Evolutionary conservation across 2,329 filamentous ascomycete species (phyloP).

Genomic region (Fusarium transvaalense): DNA sequence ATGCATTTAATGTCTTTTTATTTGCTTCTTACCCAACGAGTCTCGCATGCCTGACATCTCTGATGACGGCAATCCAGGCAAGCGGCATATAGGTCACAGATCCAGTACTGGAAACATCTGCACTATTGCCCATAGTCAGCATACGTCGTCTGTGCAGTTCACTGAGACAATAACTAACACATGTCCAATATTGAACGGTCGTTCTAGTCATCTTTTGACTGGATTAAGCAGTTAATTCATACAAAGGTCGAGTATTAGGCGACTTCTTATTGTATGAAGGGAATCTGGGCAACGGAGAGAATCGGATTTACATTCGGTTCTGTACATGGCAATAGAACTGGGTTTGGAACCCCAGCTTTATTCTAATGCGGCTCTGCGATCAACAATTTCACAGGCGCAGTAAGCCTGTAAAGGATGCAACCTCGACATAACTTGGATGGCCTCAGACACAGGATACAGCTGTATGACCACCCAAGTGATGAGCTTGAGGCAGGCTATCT

Average conservation of each 20-base stretch:
- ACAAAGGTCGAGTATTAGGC: background rate
- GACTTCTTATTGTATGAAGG: background rate
- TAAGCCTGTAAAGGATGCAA: slow-evolving; percentile 2
- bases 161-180: background rate
- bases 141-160: background rate
- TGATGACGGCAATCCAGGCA: too few species aligned
- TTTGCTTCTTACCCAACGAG: background rate
- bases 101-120: background rate
- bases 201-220: background rate
- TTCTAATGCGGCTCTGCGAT: slow-evolving; percentile 23
- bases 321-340: background rate
- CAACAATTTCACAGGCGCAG: background rate
- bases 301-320: background rate
- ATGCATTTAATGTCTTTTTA: too few species aligned
- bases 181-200: slow-evolving; percentile 7
- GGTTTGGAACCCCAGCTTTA: slow-evolving; percentile 8
- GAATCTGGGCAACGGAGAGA: background rate
- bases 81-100: too few species aligned
- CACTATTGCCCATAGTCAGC: background rate
- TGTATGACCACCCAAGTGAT: background rate
- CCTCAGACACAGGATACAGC: background rate
- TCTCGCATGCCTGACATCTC: background rate
- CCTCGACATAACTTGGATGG: background rate
- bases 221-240: background rate
- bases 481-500: background rate